These are phyloP conservation scores for Blastobotrys mokoenaii DNA, from an alignment of 805 yeast genomes.

Conservation along the genomic window DNA sequence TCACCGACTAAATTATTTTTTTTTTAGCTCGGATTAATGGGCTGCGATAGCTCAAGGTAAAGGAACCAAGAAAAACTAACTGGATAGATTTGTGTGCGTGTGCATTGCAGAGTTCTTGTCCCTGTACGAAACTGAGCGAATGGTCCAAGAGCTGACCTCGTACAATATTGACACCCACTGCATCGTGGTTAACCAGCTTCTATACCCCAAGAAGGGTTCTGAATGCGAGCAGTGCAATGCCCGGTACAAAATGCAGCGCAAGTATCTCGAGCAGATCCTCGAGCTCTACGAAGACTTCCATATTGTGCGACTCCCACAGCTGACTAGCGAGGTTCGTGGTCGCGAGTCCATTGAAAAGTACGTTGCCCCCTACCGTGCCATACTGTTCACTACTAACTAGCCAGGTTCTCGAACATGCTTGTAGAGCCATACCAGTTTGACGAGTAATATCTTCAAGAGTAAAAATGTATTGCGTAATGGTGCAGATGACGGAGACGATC, in stretches of 20 bases:
- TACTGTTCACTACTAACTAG: too few relatives aligned
- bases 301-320: conserved; percentile 87
- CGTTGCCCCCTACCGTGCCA: background rate
- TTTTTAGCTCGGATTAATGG: too few relatives aligned
- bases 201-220: conserved; percentile 66
- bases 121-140: conserved; percentile 92
- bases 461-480: background rate
- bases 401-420: conserved; percentile 63
- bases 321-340: conserved; percentile 94
- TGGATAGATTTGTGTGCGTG: conserved; percentile 57
- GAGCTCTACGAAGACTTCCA: conserved; percentile 97
- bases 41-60: too few relatives aligned
- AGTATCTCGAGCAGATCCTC: conserved; percentile 89
- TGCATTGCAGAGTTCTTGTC: conserved; percentile 96
- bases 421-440: conserved; percentile 69
- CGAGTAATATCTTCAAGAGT: conserved; percentile 29
- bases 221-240: conserved; percentile 84
- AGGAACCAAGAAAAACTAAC: too few relatives aligned
- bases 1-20: too few relatives aligned
- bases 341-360: conserved; percentile 63
- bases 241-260: conserved; percentile 92
- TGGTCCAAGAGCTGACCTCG: conserved; percentile 91
- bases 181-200: conserved; percentile 87
- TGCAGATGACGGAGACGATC: too few relatives aligned
- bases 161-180: conserved; percentile 96